These are phyloP conservation scores for Paramecium primaurelia DNA, from an alignment of 73 alveolate species.

Conservation along the genomic window DNA sequence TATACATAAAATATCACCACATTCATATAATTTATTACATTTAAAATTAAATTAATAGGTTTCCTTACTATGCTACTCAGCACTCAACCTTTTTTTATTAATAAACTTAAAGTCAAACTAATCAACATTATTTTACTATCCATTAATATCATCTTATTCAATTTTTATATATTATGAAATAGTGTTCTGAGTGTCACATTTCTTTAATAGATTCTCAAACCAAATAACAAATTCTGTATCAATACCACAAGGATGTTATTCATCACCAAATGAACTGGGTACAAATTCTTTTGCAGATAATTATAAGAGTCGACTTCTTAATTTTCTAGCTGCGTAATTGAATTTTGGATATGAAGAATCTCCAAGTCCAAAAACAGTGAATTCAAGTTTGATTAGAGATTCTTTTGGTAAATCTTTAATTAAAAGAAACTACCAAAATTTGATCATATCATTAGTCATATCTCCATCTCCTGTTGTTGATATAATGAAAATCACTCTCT, in stretches of 20 bases:
- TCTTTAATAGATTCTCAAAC: conserved; percentile 62
- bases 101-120: background rate
- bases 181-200: background rate
- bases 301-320: conserved; percentile 69
- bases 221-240: conserved; percentile 86
- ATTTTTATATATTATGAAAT: background rate
- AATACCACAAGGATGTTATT: conserved; percentile 80
- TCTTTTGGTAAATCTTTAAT: conserved; percentile 75
- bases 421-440: conserved; percentile 55
- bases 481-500: conserved; percentile 73
- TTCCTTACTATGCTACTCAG: background rate
- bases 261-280: conserved; percentile 81
- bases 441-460: conserved; percentile 71
- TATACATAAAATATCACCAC: conserved; percentile 6
- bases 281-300: conserved; percentile 73
- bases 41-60: background rate
- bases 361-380: conserved; percentile 90
- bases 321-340: conserved; percentile 85
- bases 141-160: background rate
- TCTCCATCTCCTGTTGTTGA: conserved; percentile 90
- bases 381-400: conserved; percentile 64
- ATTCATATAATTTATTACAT: background rate
- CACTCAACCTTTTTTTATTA: background rate
- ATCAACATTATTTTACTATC: background rate
- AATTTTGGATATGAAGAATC: conserved; percentile 84